Evolutionary conservation across 2,329 filamentous ascomycete species (phyloP), one percentile per base, ranked within the genome.

Genomic region (Trichoderma sp.): DNA sequence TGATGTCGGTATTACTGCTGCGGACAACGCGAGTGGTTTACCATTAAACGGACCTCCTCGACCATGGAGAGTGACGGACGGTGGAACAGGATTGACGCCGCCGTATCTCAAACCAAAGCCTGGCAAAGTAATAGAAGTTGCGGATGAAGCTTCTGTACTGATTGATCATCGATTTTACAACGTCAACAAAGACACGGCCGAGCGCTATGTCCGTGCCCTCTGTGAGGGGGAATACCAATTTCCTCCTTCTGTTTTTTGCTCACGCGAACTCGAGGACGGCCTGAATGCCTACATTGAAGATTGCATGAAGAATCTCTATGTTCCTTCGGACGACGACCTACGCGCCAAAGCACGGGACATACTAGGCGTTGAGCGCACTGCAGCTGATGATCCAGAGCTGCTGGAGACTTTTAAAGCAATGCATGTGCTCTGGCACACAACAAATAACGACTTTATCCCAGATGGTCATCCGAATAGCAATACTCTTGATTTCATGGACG

Each of bases 301-400:
- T 8, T 62, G 67, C 15, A 70, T 51, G 12, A 61, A 47, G 43
- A 1, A 7, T n/a, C 57, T 70, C 6, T 15, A 21, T 30, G 43
- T 70, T 15, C 67, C 67, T 24, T 47, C 67, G 8, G 67, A 70
- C 32, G 57, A 70, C 4, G 67, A 70, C n/a, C 28, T 70, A 28
- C 67, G 67, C 15, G 18, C 57, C 30, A 70, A 70, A 32, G 67
- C 57, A 2, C 53, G 65, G 18, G 53, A 62, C 12, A 70, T 70
- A 6, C 28, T 70, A 3, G 67, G 67, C 8, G 36, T 70, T n/a
- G 57, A 61, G 21, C 57, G 57, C n/a, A 70, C 67, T 6, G 67
- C 67, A 6, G 67, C 67, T 28, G 67, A 70, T 21, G 67, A 70
- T 6, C 28, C 57, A 2, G 62, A 53, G 21, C 30, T 70, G 15